Conservation (phyloP, 2,329 filamentous ascomycete species). For the Microascus cirrosus region DNA sequence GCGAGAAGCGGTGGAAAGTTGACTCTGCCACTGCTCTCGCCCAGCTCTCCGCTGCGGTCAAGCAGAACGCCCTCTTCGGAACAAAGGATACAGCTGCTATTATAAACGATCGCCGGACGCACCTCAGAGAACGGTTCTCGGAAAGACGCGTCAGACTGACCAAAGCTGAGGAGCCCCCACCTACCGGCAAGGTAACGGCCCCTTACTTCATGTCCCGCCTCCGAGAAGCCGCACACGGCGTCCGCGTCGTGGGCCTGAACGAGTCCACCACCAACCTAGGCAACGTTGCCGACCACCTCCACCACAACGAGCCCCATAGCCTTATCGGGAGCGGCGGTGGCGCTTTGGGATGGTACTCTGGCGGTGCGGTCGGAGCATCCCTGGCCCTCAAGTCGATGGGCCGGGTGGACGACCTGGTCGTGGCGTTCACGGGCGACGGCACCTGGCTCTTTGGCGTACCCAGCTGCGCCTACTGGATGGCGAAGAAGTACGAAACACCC, state of each 20-base stretch:
- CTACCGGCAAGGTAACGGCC: conserved; percentile 37
- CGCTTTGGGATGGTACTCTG: conserved; percentile 20
- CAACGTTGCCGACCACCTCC: conserved; percentile 47
- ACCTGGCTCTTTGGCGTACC: conserved; percentile 12
- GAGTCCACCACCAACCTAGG: conserved; percentile 37
- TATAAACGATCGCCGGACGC: neutral
- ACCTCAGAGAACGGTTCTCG: neutral
- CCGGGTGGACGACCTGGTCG: conserved; percentile 4
- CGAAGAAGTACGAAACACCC: conserved; percentile 8
- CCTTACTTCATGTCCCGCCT: conserved; percentile 40
- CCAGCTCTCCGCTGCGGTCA: conserved; percentile 11
- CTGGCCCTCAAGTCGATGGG: conserved; percentile 8
- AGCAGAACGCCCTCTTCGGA: neutral
- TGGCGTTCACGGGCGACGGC: conserved; percentile 10
- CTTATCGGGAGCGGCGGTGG: conserved; percentile 19
- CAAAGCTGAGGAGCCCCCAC: conserved; percentile 29
- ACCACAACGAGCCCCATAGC: conserved; percentile 28
- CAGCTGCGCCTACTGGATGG: conserved; percentile 11
- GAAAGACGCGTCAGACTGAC: conserved; percentile 25
- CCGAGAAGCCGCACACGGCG: conserved; percentile 38
- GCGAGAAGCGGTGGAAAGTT: conserved; percentile 32
- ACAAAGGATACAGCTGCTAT: neutral
- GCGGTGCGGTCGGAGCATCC: conserved; percentile 18
- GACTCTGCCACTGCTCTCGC: conserved; percentile 28
- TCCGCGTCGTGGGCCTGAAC: conserved; percentile 54